phyloP scores from a whole-genome alignment of 164 flowering plant species.

The Nelumbo lutea region DNA sequence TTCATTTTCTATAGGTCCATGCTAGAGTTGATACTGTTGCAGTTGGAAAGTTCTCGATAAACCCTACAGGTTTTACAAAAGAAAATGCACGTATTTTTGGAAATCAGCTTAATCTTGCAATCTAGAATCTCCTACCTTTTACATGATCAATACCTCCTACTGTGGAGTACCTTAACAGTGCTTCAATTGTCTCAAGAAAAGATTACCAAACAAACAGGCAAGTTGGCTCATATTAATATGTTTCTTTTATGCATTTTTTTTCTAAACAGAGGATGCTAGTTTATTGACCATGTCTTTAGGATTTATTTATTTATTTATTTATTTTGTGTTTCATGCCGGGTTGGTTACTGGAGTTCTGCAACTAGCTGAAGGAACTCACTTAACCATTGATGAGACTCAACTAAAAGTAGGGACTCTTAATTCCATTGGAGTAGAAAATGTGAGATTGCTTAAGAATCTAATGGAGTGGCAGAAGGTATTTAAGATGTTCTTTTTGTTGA shows the following conservation, averaged over 20 bases:
- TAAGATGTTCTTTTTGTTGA: neutral
- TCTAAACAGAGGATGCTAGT: neutral
- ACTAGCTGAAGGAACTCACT: slow-evolving; percentile 78
- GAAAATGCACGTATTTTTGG: slow-evolving; percentile 66
- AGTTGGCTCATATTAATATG: neutral
- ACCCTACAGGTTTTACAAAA: slow-evolving; percentile 60
- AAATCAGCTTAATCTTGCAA: slow-evolving; percentile 33
- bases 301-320: neutral
- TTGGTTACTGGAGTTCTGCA: slow-evolving; percentile 70
- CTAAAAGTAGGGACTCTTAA: slow-evolving; percentile 67
- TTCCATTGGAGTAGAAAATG: slow-evolving; percentile 68
- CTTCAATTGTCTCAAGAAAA: slow-evolving; percentile 70
- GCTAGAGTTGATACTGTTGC: slow-evolving; percentile 61
- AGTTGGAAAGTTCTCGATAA: slow-evolving; percentile 84
- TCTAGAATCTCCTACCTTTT: slow-evolving; percentile 66
- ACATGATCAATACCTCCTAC: slow-evolving; percentile 60
- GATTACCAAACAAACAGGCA: slow-evolving; percentile 80
- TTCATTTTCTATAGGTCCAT: slow-evolving; percentile 58
- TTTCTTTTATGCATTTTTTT: too few relatives aligned
- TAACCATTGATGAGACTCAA: slow-evolving; percentile 79
- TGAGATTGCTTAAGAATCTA: slow-evolving; percentile 56
- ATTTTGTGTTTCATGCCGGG: slow-evolving; percentile 29
- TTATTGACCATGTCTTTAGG: neutral
- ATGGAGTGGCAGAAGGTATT: slow-evolving; percentile 74
- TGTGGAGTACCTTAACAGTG: slow-evolving; percentile 68